Base-by-base conservation (phyloP, 371 early-diverging fungal genomes). In the Haplosporangium sp. region DNA sequence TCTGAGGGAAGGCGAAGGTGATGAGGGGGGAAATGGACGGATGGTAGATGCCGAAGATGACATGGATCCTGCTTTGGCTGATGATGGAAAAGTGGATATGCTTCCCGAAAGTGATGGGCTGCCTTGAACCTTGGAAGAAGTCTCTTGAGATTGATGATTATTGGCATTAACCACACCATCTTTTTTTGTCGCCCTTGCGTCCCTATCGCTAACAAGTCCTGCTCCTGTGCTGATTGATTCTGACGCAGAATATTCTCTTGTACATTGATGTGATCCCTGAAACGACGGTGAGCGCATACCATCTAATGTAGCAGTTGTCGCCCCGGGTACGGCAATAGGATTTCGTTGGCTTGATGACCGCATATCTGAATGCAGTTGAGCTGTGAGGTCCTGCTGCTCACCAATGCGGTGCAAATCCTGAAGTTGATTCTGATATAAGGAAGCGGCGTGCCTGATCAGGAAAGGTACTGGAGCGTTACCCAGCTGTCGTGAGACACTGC, bases 401-500 rank as follows among this genome's bases (percentile, higher is more conserved):
- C 67, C 69, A 1, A 76, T 54, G 14, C 77, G 77, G 46, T 88
- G 87, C 23, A 90, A 80, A 10, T 86, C 90, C 46, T 86, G 87
- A 12, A 90, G 72, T 64, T 89, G 90, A 40, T 85, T 90, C 74
- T 90, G 87, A 71, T 88, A 89, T 12, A 87, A 72, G 56, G 83
- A 86, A 0, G 89, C 83, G 21, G 90, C 88, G 80, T 90, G 88
- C 45, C 86, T 83, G 65, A 89, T 84, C 36, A 90, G 79, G 62
- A 86, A 89, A 7, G 85, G 76, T 0, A 84, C 82, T 20, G 90
- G 89, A 2, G 88, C 86, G 42, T 82, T 82, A 6, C 85, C 82
- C 20, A 90, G 68, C 29, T 88, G 85, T 21, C 86, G 84, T 37
- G 90, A 86, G 54, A 89, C 86, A 11, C 68, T 67, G 47, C 84